Base-by-base conservation (phyloP, 768 basidiomycete species). In the Pulveroboletus sp. region DNA sequence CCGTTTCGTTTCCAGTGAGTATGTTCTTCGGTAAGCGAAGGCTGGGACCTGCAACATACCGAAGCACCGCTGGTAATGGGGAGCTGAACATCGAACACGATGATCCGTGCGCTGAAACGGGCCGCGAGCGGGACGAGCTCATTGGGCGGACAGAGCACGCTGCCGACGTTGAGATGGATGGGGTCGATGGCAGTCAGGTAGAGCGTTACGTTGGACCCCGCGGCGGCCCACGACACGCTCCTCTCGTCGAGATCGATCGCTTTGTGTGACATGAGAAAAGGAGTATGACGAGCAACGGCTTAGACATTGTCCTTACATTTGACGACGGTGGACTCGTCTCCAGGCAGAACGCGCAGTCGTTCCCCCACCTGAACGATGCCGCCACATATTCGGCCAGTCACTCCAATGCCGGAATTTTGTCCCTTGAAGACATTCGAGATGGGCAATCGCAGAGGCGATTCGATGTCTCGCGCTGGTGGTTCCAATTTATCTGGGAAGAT, bases 361-460 rank as follows among this genome's bases (percentile, higher is more conserved):
- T 98, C 94, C 2, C 96, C 95, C 3, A 93, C 87, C 68, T 97
- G 94, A 4, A 97, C 78, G 31, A 97, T 74, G 6, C 96, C 96
- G 36, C 86, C 83, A 59, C 85, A 89, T 37, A 98, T 71, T 43
- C 93, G 73, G 16, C 96, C 96, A 20, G 85, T 80, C 0, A 97
- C 82, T 0, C 83, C 88, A 5, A 80, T 81, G 2, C 87, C 81
- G 3, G 89, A 82, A 14, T 85, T 81, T 61, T 86, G 85, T 4
- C 89, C 88, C 67, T 86, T 94, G 76, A 95, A 98, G 4, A 98
- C 90, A 64, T 99, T 98, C 12, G 93, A 88, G 19, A 98, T 80
- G 0, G 96, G 96, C 38, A 97, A 76, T 31, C 96, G 81, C 20
- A 95, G 67, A 0, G 94, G 85, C 0, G 82, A 76, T 4, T 76